Percentiles rank a stretch among this genome's conserved stretches.
Evolutionary conservation across 1,284 basidiomycete genomes (phyloP).

Genomic region (Moniliella sp.): DNA sequence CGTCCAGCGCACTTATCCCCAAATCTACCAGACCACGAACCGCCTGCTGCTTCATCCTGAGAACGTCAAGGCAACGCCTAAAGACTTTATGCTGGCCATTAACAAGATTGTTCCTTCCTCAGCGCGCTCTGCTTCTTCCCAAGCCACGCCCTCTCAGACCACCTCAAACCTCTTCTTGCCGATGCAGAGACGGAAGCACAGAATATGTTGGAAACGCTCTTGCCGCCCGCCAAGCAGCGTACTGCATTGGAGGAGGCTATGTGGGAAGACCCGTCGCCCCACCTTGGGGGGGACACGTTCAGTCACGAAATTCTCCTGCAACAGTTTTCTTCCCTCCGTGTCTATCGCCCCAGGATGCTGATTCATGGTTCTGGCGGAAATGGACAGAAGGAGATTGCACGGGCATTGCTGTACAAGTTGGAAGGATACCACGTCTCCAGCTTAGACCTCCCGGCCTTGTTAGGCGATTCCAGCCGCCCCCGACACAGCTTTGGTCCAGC

Average conservation of each 20-base stretch:
- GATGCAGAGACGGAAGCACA: slow-evolving; percentile 52
- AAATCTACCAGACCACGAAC: slow-evolving; percentile 82
- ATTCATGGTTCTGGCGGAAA: slow-evolving; percentile 63
- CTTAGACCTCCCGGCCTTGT: slow-evolving; percentile 65
- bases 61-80: slow-evolving; percentile 60
- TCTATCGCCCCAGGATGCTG: slow-evolving; percentile 75
- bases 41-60: slow-evolving; percentile 65
- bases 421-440: slow-evolving; percentile 90
- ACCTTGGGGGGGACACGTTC: slow-evolving; percentile 7
- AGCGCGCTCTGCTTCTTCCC: slow-evolving; percentile 64
- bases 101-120: slow-evolving; percentile 77
- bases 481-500: slow-evolving; percentile 77
- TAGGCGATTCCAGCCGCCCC: slow-evolving; percentile 66
- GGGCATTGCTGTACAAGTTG: slow-evolving; percentile 71
- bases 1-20: slow-evolving; percentile 81
- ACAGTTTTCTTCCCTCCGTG: slow-evolving; percentile 75
- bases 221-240: slow-evolving; percentile 34
- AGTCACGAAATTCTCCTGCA: slow-evolving; percentile 22
- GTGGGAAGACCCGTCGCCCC: slow-evolving; percentile 37
- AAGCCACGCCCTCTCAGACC: slow-evolving; percentile 63
- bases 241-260: slow-evolving; percentile 69
- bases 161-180: slow-evolving; percentile 60
- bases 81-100: slow-evolving; percentile 92
- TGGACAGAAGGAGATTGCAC: slow-evolving; percentile 73
- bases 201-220: slow-evolving; percentile 40